These are phyloP conservation scores for Tolypocladium inflatum DNA, from an alignment of 2,329 filamentous ascomycete species.

Conservation along the genomic window DNA sequence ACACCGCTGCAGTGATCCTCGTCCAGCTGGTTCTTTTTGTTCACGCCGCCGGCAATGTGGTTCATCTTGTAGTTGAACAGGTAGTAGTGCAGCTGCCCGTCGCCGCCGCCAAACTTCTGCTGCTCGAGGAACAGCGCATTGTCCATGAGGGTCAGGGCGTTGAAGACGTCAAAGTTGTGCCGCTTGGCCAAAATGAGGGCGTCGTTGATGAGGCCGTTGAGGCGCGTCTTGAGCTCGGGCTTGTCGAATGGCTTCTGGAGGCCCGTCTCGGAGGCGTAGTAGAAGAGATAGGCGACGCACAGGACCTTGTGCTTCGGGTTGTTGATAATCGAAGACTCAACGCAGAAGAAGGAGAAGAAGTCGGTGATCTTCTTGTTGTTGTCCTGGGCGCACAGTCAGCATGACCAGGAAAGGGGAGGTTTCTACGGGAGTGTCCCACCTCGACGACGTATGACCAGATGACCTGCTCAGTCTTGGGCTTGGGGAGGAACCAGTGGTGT, in stretches of 20 bases:
- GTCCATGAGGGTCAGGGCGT: constrained; percentile 86
- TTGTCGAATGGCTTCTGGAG: constrained; percentile 48
- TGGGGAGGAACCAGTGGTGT: constrained; percentile 77
- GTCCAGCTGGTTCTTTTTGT: constrained; percentile 69
- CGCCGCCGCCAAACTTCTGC: constrained; percentile 89
- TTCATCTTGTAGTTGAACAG: constrained; percentile 93
- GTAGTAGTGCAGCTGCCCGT: constrained; percentile 94
- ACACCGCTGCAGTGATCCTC: constrained; percentile 73
- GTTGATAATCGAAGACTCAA: constrained; percentile 87
- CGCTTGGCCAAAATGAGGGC: constrained; percentile 81
- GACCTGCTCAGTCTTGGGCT: constrained; percentile 60
- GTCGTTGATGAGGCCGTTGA: constrained; percentile 75
- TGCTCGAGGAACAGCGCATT: constrained; percentile 89
- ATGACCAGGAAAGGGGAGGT: background rate
- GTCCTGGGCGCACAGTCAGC: constrained; percentile 22
- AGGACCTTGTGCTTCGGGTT: constrained; percentile 69
- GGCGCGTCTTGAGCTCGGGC: constrained; percentile 60
- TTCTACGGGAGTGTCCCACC: constrained; percentile 26
- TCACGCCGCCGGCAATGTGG: constrained; percentile 76
- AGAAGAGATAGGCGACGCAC: constrained; percentile 90
- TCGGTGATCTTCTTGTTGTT: constrained; percentile 78
- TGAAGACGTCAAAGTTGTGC: constrained; percentile 87
- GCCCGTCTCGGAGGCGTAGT: constrained; percentile 81
- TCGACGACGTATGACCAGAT: constrained; percentile 93
- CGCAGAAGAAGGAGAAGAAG: constrained; percentile 93